These are phyloP conservation scores for Austroboletus olivaceoglutinosus DNA, from an alignment of 1,284 basidiomycete genomes.

Conservation along the genomic window DNA sequence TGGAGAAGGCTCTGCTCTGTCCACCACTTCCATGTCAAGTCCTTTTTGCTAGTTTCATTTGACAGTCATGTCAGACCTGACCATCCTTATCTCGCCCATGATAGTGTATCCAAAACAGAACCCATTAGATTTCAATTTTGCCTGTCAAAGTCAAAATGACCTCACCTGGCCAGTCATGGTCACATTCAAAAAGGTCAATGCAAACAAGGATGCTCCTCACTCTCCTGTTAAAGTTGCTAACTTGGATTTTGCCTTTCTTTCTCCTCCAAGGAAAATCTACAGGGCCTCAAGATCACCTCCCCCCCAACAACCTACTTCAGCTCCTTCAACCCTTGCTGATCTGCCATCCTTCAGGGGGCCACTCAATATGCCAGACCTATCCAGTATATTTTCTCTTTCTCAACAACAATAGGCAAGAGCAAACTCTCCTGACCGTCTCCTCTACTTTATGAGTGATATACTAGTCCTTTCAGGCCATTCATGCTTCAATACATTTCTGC, in stretches of 20 bases:
- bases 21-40: no score
- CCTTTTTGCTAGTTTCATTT: no score
- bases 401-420: slow-evolving; percentile 32
- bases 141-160: slow-evolving; percentile 29
- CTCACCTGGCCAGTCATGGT: slow-evolving; percentile 45
- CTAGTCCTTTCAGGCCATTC: not conserved
- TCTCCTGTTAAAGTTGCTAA: slow-evolving; percentile 28
- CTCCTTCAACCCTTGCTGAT: slow-evolving; percentile 27
- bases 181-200: slow-evolving; percentile 44
- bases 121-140: slow-evolving; percentile 30
- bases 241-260: slow-evolving; percentile 37
- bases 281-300: slow-evolving; percentile 18
- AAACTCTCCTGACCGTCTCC: slow-evolving; percentile 57
- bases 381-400: slow-evolving; percentile 29
- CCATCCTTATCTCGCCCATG: slow-evolving; percentile 35
- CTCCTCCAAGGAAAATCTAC: slow-evolving; percentile 49
- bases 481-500: not conserved
- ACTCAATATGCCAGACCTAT: no score
- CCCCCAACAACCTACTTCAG: slow-evolving; percentile 26
- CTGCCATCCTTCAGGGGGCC: no score
- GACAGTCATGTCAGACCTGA: slow-evolving; percentile 35
- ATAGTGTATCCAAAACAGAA: slow-evolving; percentile 23
- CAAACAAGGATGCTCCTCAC: slow-evolving; percentile 27
- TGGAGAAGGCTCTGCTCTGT: no score
- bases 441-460: slow-evolving; percentile 53